phyloP scores from a whole-genome alignment of 148 eudicot genomes.

The Fagopyrum homotropicum region DNA sequence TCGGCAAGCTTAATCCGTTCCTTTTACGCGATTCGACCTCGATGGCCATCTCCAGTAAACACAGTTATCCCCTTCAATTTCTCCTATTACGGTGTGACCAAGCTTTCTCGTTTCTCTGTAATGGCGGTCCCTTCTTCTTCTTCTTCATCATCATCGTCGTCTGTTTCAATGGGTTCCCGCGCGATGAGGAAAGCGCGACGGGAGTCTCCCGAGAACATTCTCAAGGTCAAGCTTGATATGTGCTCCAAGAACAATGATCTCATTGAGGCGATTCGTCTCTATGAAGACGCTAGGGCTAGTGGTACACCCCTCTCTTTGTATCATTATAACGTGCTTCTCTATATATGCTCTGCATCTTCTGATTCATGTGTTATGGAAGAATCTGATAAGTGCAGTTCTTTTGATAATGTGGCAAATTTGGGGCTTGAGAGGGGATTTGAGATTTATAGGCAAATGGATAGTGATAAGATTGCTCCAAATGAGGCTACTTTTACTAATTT shows the following conservation, averaged over 20 bases:
- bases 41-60: slow-evolving; percentile 2
- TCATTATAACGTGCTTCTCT: slow-evolving; percentile 69
- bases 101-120: slow-evolving; percentile 8
- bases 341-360: slow-evolving; percentile 36
- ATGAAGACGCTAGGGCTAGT: slow-evolving; percentile 41
- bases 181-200: slow-evolving; percentile 31
- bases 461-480: slow-evolving; percentile 54
- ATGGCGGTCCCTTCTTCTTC: slow-evolving; percentile 8
- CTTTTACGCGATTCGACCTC: slow-evolving; percentile 8
- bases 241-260: slow-evolving; percentile 57
- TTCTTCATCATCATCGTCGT: neutral
- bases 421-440: slow-evolving; percentile 70
- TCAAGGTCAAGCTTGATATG: slow-evolving; percentile 43
- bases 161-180: slow-evolving; percentile 14
- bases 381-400: neutral
- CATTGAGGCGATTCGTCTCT: slow-evolving; percentile 44
- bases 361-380: neutral
- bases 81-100: neutral
- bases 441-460: slow-evolving; percentile 62
- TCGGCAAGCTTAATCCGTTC: slow-evolving; percentile 1
- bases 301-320: slow-evolving; percentile 30
- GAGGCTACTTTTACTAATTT: slow-evolving; percentile 91
- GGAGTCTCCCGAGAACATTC: slow-evolving; percentile 43
- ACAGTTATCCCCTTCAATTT: slow-evolving; percentile 3
- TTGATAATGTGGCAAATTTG: slow-evolving; percentile 5